phyloP scores from a whole-genome alignment of 305 asterid genomes.

The Solanum hybrid region DNA sequence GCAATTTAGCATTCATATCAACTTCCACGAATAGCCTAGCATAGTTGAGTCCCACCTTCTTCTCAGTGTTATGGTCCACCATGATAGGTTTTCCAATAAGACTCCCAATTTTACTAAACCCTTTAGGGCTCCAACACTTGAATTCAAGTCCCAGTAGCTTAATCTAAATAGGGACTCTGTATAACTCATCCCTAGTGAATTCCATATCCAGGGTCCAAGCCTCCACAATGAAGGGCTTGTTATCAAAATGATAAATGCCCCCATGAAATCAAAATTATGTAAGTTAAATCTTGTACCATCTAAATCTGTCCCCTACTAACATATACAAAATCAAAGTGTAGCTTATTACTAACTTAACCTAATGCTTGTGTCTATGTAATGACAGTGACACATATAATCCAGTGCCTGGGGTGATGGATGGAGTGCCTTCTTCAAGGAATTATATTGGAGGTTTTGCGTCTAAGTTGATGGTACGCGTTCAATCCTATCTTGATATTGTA shows the following conservation, averaged over 20 bases:
- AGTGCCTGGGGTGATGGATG: constrained; percentile 99
- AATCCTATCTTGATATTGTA: background rate
- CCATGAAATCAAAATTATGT: background rate
- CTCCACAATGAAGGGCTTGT: background rate
- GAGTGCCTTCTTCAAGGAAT: constrained; percentile 83
- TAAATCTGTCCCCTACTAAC: background rate
- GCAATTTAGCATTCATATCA: background rate
- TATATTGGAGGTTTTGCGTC: constrained; percentile 86
- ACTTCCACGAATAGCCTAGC: background rate
- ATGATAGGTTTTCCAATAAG: background rate
- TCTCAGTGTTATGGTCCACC: background rate
- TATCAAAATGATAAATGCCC: background rate
- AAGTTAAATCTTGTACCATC: background rate
- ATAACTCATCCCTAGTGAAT: background rate
- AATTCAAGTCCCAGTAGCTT: background rate
- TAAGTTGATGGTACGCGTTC: constrained; percentile 62
- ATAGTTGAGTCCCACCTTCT: background rate
- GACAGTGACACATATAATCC: constrained; percentile 86
- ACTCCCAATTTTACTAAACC: background rate
- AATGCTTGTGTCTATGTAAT: background rate
- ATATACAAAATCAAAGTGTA: background rate
- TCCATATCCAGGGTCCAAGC: background rate
- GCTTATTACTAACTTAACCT: constrained; percentile 1
- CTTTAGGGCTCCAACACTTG: background rate
- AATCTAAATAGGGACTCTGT: background rate